These are phyloP conservation scores for Peribolospora baueri DNA, from an alignment of 768 basidiomycete species.

Conservation along the genomic window DNA sequence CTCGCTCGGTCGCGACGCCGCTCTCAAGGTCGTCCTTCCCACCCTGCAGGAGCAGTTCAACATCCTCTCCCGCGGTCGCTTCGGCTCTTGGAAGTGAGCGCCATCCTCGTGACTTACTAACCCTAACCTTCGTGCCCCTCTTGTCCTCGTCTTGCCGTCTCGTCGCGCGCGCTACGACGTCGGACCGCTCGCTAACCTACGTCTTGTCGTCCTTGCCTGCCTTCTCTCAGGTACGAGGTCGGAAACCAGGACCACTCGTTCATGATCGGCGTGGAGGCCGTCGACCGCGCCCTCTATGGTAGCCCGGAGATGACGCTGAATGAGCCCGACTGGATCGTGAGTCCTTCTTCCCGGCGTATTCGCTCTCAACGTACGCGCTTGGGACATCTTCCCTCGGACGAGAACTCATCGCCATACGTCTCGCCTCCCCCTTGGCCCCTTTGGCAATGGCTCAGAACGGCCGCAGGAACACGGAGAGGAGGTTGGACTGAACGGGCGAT, in stretches of 20 bases:
- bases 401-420: conserved; percentile 6
- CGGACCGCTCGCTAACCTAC: neutral
- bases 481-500: neutral
- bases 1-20: conserved; percentile 18
- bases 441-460: conserved; percentile 8
- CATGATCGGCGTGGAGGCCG: conserved; percentile 22
- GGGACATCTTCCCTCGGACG: conserved; percentile 9
- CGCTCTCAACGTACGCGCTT: neutral
- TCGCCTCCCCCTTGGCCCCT: too few relatives aligned
- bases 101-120: neutral
- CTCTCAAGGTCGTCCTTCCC: conserved; percentile 19
- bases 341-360: neutral
- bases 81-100: conserved; percentile 13
- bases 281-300: conserved; percentile 17
- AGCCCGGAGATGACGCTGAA: conserved; percentile 6
- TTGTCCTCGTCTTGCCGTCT: too few relatives aligned
- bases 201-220: neutral
- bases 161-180: too few relatives aligned
- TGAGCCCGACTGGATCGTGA: conserved; percentile 4
- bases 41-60: conserved; percentile 17
- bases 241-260: conserved; percentile 14
- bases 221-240: conserved; percentile 8
- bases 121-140: neutral
- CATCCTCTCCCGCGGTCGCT: conserved; percentile 20
- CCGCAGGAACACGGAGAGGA: conserved; percentile 15